Evolutionary conservation across 495 filamentous ascomycete species (phyloP).

Genomic region (Antarctomyces pellizariae): DNA sequence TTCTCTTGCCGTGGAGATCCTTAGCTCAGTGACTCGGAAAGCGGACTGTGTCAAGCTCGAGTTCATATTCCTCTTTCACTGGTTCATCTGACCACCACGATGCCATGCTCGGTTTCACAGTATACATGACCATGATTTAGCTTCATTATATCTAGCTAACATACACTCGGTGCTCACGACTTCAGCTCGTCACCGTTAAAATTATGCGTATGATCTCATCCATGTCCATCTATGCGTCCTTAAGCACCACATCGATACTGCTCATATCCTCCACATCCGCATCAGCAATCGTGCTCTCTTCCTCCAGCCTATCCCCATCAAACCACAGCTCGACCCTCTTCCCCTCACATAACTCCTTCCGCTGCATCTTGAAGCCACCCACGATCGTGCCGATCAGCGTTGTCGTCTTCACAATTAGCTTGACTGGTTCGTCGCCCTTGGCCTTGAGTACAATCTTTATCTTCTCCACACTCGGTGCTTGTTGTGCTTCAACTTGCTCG

Average conservation of each 20-base stretch:
- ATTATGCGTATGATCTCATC: no score
- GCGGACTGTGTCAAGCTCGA: no score
- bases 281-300: constrained; percentile 32
- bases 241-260: constrained; percentile 50
- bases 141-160: no score
- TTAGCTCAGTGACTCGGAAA: no score
- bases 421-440: constrained; percentile 16
- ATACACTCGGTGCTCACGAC: no score
- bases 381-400: constrained; percentile 18
- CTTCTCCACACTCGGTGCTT: constrained; percentile 13
- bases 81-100: no score
- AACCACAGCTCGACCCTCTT: constrained; percentile 40
- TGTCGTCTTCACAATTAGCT: constrained; percentile 15
- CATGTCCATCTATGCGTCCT: constrained; percentile 11
- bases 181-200: no score
- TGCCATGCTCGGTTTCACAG: no score
- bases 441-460: constrained; percentile 31
- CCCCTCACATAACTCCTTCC: constrained; percentile 15
- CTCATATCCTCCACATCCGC: constrained; percentile 66
- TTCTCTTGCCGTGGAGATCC: no score
- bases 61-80: no score
- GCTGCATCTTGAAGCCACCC: constrained; percentile 14
- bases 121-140: no score
- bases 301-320: constrained; percentile 55
- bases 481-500: constrained; percentile 6